Evolutionary conservation across 768 basidiomycete genomes (phyloP).

Genomic region (Trametes maxima): DNA sequence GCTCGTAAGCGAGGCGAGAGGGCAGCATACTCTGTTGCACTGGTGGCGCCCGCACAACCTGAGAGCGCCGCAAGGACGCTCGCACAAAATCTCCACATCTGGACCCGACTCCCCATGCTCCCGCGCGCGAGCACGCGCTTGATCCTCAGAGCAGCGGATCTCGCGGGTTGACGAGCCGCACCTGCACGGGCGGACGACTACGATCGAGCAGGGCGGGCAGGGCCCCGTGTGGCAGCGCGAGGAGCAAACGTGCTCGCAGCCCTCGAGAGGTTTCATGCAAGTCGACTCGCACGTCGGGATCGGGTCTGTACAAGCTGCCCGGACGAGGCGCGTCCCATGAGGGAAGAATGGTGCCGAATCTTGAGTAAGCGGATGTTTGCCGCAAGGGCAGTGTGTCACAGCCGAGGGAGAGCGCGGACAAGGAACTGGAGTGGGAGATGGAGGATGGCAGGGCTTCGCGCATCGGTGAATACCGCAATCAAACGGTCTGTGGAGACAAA

Average conservation of each 20-base stretch:
- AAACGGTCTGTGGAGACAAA: constrained; percentile 49
- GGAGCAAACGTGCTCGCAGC: constrained; percentile 77
- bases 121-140: constrained; percentile 35
- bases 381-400: constrained; percentile 83
- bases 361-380: constrained; percentile 55
- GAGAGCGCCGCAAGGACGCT: constrained; percentile 73
- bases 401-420: constrained; percentile 77
- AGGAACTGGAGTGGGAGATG: constrained; percentile 51
- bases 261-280: constrained; percentile 64
- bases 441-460: constrained; percentile 75
- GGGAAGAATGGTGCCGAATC: constrained; percentile 35
- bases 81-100: constrained; percentile 70
- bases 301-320: constrained; percentile 62
- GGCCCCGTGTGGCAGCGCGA: constrained; percentile 71
- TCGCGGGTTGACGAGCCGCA: constrained; percentile 74
- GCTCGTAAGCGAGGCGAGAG: constrained; percentile 66
- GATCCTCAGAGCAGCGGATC: constrained; percentile 53
- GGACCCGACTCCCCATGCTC: constrained; percentile 22
- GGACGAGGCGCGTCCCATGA: constrained; percentile 43
- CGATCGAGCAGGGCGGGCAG: constrained; percentile 79
- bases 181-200: constrained; percentile 77
- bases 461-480: constrained; percentile 82
- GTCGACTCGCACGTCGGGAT: constrained; percentile 77
- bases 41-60: constrained; percentile 87
- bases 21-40: constrained; percentile 86